A percentile compares a stretch with the other conserved stretches of the same genome.
phyloP scores from a whole-genome alignment of 306 rosid species.

The Casuarina glauca region DNA sequence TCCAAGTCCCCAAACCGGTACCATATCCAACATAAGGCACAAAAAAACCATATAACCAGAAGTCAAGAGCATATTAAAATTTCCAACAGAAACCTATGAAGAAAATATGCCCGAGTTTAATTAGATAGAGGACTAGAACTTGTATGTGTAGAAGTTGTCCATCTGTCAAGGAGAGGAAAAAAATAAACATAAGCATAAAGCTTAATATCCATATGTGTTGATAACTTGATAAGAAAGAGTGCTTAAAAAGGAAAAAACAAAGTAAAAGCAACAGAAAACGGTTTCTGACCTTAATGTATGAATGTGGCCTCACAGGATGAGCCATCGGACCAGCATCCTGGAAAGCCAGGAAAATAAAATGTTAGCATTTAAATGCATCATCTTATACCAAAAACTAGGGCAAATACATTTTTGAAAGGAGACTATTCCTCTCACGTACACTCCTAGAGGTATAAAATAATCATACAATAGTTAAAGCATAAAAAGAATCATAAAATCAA shows the following conservation, averaged over 20 bases:
- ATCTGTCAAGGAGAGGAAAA: constrained; percentile 56
- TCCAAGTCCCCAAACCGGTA: constrained; percentile 42
- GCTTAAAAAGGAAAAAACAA: not conserved
- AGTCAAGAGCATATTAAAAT: constrained; percentile 26
- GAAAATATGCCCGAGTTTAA: constrained; percentile 11
- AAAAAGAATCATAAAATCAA: constrained; percentile 9
- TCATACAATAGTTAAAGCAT: not conserved
- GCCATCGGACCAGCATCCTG: constrained; percentile 99
- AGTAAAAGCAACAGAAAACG: constrained; percentile 7
- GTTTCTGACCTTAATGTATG: constrained; percentile 88
- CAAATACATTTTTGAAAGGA: constrained; percentile 1
- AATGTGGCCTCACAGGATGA: constrained; percentile 98
- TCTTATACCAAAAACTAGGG: constrained; percentile 15
- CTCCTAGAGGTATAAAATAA: not conserved
- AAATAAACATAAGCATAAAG: constrained; percentile 27
- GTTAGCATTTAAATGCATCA: constrained; percentile 5
- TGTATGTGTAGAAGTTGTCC: constrained; percentile 99
- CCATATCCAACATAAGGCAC: constrained; percentile 34
- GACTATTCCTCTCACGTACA: not conserved
- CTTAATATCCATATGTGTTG: constrained; percentile 11
- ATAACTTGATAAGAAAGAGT: constrained; percentile 14
- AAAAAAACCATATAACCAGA: constrained; percentile 39
- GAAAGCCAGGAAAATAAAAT: constrained; percentile 32
- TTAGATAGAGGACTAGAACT: constrained; percentile 29
- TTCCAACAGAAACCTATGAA: constrained; percentile 5